Percentiles rank a stretch among this genome's conserved stretches.
Conservation (phyloP, 1,284 basidiomycete species). For the Leccinum glutinopallens region DNA sequence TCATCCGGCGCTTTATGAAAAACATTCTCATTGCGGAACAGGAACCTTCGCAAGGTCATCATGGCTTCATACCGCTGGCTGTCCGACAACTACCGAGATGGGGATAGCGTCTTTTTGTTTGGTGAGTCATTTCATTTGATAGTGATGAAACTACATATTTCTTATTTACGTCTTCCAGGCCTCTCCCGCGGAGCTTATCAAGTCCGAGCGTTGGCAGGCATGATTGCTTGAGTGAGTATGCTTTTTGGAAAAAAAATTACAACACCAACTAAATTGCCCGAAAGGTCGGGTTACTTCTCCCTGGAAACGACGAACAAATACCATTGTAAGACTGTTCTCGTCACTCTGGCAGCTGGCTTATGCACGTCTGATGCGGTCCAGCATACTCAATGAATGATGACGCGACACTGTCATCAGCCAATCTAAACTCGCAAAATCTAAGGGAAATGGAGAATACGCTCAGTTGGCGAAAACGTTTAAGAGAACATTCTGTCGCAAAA, state of each 20-base stretch:
- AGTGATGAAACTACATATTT: not conserved
- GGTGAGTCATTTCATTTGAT: conserved; percentile 23
- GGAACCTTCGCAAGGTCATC: conserved; percentile 38
- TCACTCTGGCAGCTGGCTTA: too few relatives aligned
- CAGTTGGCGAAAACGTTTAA: conserved; percentile 31
- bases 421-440: conserved; percentile 16
- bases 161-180: conserved; percentile 26
- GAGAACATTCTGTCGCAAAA: conserved; percentile 31
- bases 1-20: not conserved
- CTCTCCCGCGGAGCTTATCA: conserved; percentile 46
- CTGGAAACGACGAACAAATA: too few relatives aligned
- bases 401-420: conserved; percentile 18
- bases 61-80: conserved; percentile 41
- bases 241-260: too few relatives aligned
- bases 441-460: conserved; percentile 15
- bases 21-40: conserved; percentile 8
- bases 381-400: too few relatives aligned
- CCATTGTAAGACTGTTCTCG: too few relatives aligned
- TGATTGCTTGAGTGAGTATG: conserved; percentile 35
- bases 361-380: not conserved
- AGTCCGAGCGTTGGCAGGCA: conserved; percentile 39
- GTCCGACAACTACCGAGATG: conserved; percentile 36
- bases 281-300: too few relatives aligned
- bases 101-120: conserved; percentile 40
- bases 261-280: too few relatives aligned